phyloP scores from a whole-genome alignment of 2,329 filamentous ascomycete genomes.

The Colletotrichum sp. region DNA sequence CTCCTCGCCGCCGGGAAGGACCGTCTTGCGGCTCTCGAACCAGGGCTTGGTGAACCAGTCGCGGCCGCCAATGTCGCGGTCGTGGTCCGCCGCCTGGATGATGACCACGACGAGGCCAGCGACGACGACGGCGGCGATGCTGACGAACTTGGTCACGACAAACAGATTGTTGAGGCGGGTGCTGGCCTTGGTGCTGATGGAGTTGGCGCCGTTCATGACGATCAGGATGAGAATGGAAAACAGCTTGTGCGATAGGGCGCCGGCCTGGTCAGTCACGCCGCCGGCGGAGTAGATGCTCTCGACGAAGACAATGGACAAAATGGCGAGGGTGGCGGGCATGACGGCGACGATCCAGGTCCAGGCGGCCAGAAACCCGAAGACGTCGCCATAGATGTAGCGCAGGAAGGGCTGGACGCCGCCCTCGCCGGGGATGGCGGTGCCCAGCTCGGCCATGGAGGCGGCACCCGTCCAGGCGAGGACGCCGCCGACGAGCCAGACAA shows the following conservation, averaged over 20 bases:
- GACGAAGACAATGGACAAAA: slow-evolving; percentile 68
- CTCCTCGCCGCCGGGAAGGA: slow-evolving; percentile 52
- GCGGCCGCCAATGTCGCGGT: slow-evolving; percentile 45
- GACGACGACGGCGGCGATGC: slow-evolving; percentile 51
- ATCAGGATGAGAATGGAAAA: slow-evolving; percentile 53
- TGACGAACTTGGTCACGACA: slow-evolving; percentile 57
- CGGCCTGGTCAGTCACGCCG: slow-evolving; percentile 49
- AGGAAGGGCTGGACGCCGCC: slow-evolving; percentile 69
- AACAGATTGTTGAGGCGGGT: slow-evolving; percentile 62
- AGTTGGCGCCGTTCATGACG: slow-evolving; percentile 56
- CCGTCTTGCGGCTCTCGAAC: slow-evolving; percentile 57
- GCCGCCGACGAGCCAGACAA: slow-evolving; percentile 67
- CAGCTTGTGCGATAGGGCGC: slow-evolving; percentile 52
- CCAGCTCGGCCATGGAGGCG: slow-evolving; percentile 66
- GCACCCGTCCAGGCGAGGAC: slow-evolving; percentile 69
- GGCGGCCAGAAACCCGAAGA: slow-evolving; percentile 66
- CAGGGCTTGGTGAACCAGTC: slow-evolving; percentile 60
- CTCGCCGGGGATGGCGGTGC: slow-evolving; percentile 67
- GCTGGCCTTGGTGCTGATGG: slow-evolving; percentile 59
- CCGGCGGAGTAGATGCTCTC: slow-evolving; percentile 62
- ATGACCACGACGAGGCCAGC: slow-evolving; percentile 53
- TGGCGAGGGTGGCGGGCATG: slow-evolving; percentile 69
- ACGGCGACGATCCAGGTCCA: slow-evolving; percentile 71
- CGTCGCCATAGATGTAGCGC: slow-evolving; percentile 64
- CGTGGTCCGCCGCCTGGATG: slow-evolving; percentile 41